Conservation (phyloP, 2,329 filamentous ascomycete genomes). For the Trichoderma sp. region DNA sequence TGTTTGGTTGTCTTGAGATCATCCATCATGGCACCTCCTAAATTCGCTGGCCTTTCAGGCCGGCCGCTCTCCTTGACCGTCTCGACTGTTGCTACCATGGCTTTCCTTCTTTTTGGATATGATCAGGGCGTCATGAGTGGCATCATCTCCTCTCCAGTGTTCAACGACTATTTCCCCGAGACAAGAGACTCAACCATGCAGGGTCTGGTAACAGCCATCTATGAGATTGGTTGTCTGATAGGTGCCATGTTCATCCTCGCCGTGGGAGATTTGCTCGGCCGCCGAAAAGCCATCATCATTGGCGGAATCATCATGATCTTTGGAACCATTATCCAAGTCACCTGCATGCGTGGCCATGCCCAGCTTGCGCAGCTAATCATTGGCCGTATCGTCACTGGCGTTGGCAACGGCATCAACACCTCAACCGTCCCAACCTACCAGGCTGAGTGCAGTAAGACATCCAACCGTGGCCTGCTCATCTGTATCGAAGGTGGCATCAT, state of each 20-base stretch:
- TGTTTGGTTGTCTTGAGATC: neutral
- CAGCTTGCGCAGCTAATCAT: constrained; percentile 53
- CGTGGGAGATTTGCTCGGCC: constrained; percentile 55
- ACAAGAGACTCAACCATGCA: constrained; percentile 50
- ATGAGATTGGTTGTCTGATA: constrained; percentile 55
- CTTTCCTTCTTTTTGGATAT: constrained; percentile 62
- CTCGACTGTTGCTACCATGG: constrained; percentile 64
- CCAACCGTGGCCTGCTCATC: constrained; percentile 56
- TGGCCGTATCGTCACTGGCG: constrained; percentile 53
- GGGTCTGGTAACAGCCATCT: constrained; percentile 51
- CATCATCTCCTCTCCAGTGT: constrained; percentile 53
- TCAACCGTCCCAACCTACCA: constrained; percentile 59
- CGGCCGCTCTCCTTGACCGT: constrained; percentile 57
- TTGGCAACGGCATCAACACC: constrained; percentile 56
- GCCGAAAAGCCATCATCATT: constrained; percentile 56
- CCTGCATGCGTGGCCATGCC: constrained; percentile 40
- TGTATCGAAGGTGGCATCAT: constrained; percentile 51
- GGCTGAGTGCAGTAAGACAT: constrained; percentile 54
- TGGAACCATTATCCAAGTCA: constrained; percentile 61
- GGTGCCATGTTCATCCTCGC: constrained; percentile 53
- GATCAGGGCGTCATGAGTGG: constrained; percentile 58
- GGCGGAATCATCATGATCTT: constrained; percentile 61
- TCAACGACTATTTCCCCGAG: constrained; percentile 50
- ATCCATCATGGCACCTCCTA: constrained; percentile 52
- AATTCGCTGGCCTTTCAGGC: constrained; percentile 61